These are phyloP conservation scores for Cyclocybe aegerita DNA, from an alignment of 768 basidiomycete species.

Conservation along the genomic window DNA sequence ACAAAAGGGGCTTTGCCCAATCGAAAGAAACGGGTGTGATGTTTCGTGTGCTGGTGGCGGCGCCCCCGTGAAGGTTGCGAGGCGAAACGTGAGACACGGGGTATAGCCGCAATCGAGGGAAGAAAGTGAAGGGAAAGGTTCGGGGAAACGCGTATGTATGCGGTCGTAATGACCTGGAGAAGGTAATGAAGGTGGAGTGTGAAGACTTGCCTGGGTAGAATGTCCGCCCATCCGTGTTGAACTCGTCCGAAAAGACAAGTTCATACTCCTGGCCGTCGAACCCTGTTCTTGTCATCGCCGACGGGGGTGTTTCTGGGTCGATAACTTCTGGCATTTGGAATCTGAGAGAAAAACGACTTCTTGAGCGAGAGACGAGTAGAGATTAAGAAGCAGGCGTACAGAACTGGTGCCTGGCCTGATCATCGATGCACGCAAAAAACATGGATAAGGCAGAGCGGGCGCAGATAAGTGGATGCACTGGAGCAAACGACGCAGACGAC, in stretches of 20 bases:
- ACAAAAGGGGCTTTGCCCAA: no score
- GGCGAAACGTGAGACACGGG: no score
- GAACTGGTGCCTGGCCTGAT: slow-evolving; percentile 60
- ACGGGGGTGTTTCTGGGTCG: slow-evolving; percentile 67
- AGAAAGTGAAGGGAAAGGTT: no score
- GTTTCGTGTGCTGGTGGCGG: no score
- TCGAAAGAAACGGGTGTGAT: no score
- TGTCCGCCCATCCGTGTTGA: slow-evolving; percentile 61
- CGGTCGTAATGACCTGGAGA: no score
- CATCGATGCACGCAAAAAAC: no score
- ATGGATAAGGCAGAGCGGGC: background rate
- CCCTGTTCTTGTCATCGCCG: slow-evolving; percentile 60
- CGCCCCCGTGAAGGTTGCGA: no score
- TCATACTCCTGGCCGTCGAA: slow-evolving; percentile 72
- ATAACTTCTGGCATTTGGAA: slow-evolving; percentile 60
- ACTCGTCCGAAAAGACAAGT: slow-evolving; percentile 78
- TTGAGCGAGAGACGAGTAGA: background rate
- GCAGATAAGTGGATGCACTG: background rate
- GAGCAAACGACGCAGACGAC: slow-evolving; percentile 7
- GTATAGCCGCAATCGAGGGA: no score
- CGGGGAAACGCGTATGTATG: no score
- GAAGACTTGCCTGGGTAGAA: slow-evolving; percentile 47
- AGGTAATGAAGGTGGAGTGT: no score
- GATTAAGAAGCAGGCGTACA: slow-evolving; percentile 26
- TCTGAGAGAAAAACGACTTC: slow-evolving; percentile 7